Evolutionary conservation across 2,329 filamentous ascomycete species (phyloP).

Genomic region (Pseudogymnoascus destructans): DNA sequence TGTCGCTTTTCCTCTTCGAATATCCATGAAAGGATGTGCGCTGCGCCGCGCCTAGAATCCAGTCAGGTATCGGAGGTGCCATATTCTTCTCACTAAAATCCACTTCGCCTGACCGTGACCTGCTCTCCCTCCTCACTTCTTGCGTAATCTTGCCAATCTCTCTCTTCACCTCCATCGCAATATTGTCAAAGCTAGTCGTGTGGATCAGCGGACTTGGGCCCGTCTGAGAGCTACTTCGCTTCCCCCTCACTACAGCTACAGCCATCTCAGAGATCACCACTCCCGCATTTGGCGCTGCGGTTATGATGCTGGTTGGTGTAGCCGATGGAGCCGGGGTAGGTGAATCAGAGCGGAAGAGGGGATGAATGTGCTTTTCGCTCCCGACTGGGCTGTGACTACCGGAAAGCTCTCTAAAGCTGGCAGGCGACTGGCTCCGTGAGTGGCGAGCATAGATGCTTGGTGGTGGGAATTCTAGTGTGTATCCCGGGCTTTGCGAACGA

Average conservation of each 20-base stretch:
- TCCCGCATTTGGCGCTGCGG: conserved; percentile 56
- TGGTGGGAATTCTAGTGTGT: conserved; percentile 42
- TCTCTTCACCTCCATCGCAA: conserved; percentile 18
- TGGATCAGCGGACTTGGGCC: conserved; percentile 37
- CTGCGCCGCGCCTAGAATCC: conserved; percentile 42
- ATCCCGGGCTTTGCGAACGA: conserved; percentile 49
- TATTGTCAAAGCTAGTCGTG: conserved; percentile 36
- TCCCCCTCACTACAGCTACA: conserved; percentile 39
- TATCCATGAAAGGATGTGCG: conserved; percentile 38
- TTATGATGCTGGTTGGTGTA: conserved; percentile 57
- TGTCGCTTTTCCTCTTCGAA: conserved; percentile 28
- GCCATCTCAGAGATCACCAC: conserved; percentile 44
- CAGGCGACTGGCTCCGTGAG: conserved; percentile 22
- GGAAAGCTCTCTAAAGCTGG: conserved; percentile 15
- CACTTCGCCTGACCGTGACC: conserved; percentile 9
- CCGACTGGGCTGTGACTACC: conserved; percentile 20
- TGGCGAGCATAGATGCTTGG: conserved; percentile 25
- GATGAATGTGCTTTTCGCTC: conserved; percentile 61
- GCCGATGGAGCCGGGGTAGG: conserved; percentile 51
- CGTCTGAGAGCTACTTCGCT: conserved; percentile 42
- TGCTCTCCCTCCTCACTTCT: conserved; percentile 13
- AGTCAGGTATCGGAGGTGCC: conserved; percentile 44
- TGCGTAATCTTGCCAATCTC: conserved; percentile 20
- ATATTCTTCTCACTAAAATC: background rate
- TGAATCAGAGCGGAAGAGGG: conserved; percentile 62